Percentiles rank a stretch among this genome's conserved stretches.
phyloP scores from a whole-genome alignment of 179 eudicot species.

The Corrigiola litoralis region DNA sequence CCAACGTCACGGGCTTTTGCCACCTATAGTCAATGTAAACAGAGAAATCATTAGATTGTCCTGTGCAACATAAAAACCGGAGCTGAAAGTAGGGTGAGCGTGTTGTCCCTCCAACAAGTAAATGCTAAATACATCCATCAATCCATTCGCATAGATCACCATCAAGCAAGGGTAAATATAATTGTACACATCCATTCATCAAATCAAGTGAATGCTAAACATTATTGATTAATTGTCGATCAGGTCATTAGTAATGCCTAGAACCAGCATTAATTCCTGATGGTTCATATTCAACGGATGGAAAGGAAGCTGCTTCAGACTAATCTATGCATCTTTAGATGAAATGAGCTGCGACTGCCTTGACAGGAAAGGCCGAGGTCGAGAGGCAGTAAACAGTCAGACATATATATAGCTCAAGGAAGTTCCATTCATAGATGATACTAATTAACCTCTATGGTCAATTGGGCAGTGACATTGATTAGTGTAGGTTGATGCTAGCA shows the following conservation, averaged over 20 bases:
- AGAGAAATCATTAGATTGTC: conserved; percentile 1
- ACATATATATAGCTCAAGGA: too few species aligned
- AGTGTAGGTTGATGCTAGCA: too few species aligned
- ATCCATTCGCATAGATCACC: too few species aligned
- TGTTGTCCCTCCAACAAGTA: too few species aligned
- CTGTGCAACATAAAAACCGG: not conserved
- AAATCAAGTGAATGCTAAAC: too few species aligned
- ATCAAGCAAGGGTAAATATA: too few species aligned
- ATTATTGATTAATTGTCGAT: too few species aligned
- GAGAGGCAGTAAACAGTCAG: not conserved
- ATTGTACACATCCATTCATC: too few species aligned
- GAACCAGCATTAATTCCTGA: not conserved
- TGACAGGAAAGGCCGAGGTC: not conserved
- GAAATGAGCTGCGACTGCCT: not conserved
- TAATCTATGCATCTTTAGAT: not conserved
- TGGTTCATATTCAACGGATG: not conserved
- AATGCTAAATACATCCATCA: too few species aligned
- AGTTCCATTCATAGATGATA: too few species aligned
- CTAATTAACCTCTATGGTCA: too few species aligned
- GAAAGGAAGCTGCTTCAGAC: not conserved
- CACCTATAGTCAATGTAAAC: conserved; percentile 45
- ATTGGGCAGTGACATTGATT: too few species aligned
- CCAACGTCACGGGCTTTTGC: conserved; percentile 92
- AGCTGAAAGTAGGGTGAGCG: not conserved
- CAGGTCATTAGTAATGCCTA: not conserved